Evolutionary conservation across 192 early-diverging fungal species (phyloP).

Genomic region (Backusella tarrabulga): DNA sequence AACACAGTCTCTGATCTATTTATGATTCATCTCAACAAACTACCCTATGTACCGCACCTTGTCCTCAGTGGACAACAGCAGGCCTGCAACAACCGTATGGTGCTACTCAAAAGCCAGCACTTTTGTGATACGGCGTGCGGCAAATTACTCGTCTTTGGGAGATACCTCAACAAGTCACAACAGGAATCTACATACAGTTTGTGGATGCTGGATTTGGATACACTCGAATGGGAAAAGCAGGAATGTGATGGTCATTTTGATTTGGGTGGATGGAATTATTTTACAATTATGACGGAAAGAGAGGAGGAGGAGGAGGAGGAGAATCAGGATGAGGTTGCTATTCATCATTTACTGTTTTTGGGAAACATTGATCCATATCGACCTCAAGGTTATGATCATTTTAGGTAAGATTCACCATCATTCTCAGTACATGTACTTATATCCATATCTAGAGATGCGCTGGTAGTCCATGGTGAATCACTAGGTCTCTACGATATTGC

Average conservation of each 20-base stretch:
- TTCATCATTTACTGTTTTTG: conserved; percentile 47
- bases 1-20: conserved; percentile 53
- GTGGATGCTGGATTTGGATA: conserved; percentile 60
- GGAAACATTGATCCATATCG: conserved; percentile 54
- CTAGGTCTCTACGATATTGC: conserved; percentile 55
- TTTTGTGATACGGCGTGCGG: conserved; percentile 57
- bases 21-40: conserved; percentile 48
- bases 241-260: conserved; percentile 49
- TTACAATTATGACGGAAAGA: conserved; percentile 44
- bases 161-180: conserved; percentile 37
- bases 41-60: conserved; percentile 36
- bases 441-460: conserved; percentile 35
- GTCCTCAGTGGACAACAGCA: conserved; percentile 20
- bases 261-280: conserved; percentile 58
- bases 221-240: conserved; percentile 54
- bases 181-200: conserved; percentile 42
- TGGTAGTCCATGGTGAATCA: conserved; percentile 53
- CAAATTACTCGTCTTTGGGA: conserved; percentile 52
- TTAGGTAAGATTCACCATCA: conserved; percentile 26
- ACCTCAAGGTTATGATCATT: conserved; percentile 56
- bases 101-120: conserved; percentile 56
- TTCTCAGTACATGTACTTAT: background rate
- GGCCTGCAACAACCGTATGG: conserved; percentile 42
- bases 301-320: conserved; percentile 2
- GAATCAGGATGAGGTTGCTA: conserved; percentile 23